These are phyloP conservation scores for Phlebiopsis gigantea DNA, from an alignment of 768 basidiomycete species.

Conservation along the genomic window DNA sequence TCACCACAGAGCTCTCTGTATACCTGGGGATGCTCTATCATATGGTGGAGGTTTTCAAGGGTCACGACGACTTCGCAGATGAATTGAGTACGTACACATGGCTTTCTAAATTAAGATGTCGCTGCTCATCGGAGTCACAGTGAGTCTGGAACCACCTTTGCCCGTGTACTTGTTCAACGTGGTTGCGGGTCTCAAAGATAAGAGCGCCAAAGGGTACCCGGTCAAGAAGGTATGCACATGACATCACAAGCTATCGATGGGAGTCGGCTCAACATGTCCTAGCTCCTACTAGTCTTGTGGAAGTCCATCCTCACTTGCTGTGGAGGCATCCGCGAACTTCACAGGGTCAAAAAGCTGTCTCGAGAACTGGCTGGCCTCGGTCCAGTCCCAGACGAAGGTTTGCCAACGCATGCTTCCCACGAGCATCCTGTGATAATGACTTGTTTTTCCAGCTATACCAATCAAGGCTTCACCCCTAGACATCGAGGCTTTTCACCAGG, in stretches of 20 bases:
- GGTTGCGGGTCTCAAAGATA: slow-evolving; percentile 86
- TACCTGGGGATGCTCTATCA: slow-evolving; percentile 95
- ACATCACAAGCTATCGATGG: slow-evolving; percentile 8
- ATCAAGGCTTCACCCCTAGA: slow-evolving; percentile 92
- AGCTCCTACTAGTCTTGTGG: slow-evolving; percentile 94
- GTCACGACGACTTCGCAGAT: slow-evolving; percentile 91
- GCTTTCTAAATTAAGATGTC: slow-evolving; percentile 4
- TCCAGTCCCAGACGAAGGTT: slow-evolving; percentile 40
- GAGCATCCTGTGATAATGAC: neutral
- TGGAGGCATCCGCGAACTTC: slow-evolving; percentile 86
- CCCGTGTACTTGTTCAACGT: slow-evolving; percentile 90
- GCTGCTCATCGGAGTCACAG: slow-evolving; percentile 36
- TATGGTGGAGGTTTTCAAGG: slow-evolving; percentile 88
- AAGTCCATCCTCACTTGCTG: slow-evolving; percentile 89
- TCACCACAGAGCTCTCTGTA: slow-evolving; percentile 88
- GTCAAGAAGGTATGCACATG: slow-evolving; percentile 77
- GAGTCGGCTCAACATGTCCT: slow-evolving; percentile 10
- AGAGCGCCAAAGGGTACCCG: slow-evolving; percentile 92
- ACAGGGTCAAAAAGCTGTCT: slow-evolving; percentile 76
- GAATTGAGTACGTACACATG: slow-evolving; percentile 74
- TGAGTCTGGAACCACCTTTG: slow-evolving; percentile 92
- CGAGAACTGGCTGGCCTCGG: slow-evolving; percentile 82
- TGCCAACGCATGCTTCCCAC: slow-evolving; percentile 17
- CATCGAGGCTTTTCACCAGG: slow-evolving; percentile 82
- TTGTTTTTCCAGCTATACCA: slow-evolving; percentile 38